Percentiles rank a stretch among this genome's conserved stretches.
phyloP scores from a whole-genome alignment of 208 protist genomes.

The Sergeia podlipaevii region DNA sequence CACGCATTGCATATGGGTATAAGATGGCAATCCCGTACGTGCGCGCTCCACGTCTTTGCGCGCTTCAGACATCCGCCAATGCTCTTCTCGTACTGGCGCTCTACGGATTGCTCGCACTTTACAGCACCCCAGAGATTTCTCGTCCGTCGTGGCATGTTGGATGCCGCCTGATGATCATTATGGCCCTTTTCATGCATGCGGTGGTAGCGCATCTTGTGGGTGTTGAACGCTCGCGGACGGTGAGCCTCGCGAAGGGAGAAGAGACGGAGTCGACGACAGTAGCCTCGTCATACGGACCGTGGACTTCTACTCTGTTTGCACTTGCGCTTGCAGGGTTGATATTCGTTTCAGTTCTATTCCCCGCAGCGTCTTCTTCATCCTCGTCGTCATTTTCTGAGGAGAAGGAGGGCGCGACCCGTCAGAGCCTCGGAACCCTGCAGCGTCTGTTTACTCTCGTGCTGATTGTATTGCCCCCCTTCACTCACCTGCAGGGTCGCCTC shows the following conservation, averaged over 20 bases:
- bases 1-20: no score
- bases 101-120: slow-evolving; percentile 34
- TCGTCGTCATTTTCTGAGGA: slow-evolving; percentile 4
- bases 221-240: no score
- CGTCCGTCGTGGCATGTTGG: slow-evolving; percentile 49
- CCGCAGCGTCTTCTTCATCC: not conserved
- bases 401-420: not conserved
- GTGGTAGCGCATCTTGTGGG: slow-evolving; percentile 42
- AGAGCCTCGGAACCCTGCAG: not conserved
- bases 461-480: slow-evolving; percentile 57
- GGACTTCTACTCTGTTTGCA: slow-evolving; percentile 17
- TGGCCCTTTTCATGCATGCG: slow-evolving; percentile 34
- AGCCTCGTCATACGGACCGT: slow-evolving; percentile 2
- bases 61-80: slow-evolving; percentile 48
- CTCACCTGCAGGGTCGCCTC: slow-evolving; percentile 57
- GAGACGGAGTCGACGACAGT: not conserved
- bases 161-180: slow-evolving; percentile 41
- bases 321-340: slow-evolving; percentile 7
- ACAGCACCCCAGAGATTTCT: slow-evolving; percentile 14
- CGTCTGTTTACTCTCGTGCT: slow-evolving; percentile 24
- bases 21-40: slow-evolving; percentile 19
- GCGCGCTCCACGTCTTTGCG: slow-evolving; percentile 19
- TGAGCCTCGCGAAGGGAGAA: no score
- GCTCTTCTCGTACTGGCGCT: slow-evolving; percentile 23
- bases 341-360: not conserved